Base-by-base conservation (phyloP, 768 basidiomycete species). In the Lactarius evosmus region DNA sequence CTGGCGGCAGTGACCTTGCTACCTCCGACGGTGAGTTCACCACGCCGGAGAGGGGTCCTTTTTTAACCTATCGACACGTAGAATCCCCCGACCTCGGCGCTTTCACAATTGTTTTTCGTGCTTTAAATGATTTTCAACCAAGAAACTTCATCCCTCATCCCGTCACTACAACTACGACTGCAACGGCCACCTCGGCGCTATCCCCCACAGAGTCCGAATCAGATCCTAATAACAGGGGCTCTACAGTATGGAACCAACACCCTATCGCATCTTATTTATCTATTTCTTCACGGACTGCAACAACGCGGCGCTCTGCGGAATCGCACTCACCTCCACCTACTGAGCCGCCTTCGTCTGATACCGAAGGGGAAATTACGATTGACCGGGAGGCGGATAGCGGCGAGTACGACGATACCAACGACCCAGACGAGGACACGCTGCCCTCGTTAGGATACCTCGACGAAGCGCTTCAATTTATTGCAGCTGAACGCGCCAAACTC, bases 381-480 rank as follows among this genome's bases (percentile, higher is more conserved):
- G 61, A 61, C 41, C 63, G 36, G 16, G 70, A 65, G 41, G 63
- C 41, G 16, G 62, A 62, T 49, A 51, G 54, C 65, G 63, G 62
- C 46, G 62, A 69, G 58, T 65, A 64, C 44, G 69, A 71, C 53
- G 60, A 66, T 27, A 66, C 63, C 7, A 69, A 72, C 58, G 63
- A 66, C 0, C 72, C 71, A 41, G 70, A 38, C 29, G 78, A 79
- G 25, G 63, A 69, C 12, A 56, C 71, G 17, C 79, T 83, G 52
- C 89, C 91, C 0, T 89, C 87, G 3, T 74, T 93, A 16, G 91
- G 91, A 0, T 82, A 83, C 58, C 80, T 93, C 17, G 88, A 88
- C 62, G 84, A 85, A 63, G 88, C 87, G 0, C 78, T 93, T 16
- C 83, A 82, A n/a, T 93, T 91, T 65, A 79, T 91, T 56, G 87